phyloP scores from a whole-genome alignment of 2,329 filamentous ascomycete genomes.

The Penicillium polonicum region DNA sequence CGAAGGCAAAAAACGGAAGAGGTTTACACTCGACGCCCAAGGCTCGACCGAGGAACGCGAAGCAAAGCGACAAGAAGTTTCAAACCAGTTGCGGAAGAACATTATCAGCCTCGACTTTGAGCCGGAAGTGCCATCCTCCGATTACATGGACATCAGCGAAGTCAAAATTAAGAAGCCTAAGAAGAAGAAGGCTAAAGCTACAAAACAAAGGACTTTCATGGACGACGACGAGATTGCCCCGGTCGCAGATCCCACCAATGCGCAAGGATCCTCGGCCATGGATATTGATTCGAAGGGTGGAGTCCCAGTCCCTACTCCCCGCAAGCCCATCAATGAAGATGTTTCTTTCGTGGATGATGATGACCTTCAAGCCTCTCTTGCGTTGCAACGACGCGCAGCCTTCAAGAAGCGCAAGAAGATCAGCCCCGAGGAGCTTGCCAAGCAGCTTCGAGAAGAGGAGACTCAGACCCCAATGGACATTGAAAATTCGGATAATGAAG shows the following conservation, averaged over 20 bases:
- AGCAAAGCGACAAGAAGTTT: constrained; percentile 53
- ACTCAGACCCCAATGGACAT: constrained; percentile 57
- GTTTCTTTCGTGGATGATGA: constrained; percentile 83
- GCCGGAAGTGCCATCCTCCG: constrained; percentile 67
- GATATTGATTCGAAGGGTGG: constrained; percentile 66
- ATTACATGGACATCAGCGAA: constrained; percentile 83
- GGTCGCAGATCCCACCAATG: constrained; percentile 32
- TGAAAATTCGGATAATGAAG: constrained; percentile 50
- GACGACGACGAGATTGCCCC: constrained; percentile 60
- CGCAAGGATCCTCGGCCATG: constrained; percentile 59
- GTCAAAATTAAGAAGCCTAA: constrained; percentile 94
- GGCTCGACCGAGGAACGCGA: constrained; percentile 66
- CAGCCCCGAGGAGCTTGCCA: constrained; percentile 81
- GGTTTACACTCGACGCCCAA: constrained; percentile 79
- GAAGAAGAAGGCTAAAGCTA: constrained; percentile 75
- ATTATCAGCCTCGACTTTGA: constrained; percentile 74
- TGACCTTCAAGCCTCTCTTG: constrained; percentile 81
- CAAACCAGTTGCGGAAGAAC: constrained; percentile 64
- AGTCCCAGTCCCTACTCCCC: constrained; percentile 42
- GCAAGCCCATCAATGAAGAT: constrained; percentile 65
- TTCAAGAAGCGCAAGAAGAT: constrained; percentile 89
- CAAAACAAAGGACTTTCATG: constrained; percentile 63
- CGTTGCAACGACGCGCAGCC: constrained; percentile 75
- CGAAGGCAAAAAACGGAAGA: constrained; percentile 80
- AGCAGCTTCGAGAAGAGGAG: constrained; percentile 67